These are phyloP conservation scores for Entomophthora muscae DNA, from an alignment of 371 early-diverging fungal genomes.

Conservation along the genomic window DNA sequence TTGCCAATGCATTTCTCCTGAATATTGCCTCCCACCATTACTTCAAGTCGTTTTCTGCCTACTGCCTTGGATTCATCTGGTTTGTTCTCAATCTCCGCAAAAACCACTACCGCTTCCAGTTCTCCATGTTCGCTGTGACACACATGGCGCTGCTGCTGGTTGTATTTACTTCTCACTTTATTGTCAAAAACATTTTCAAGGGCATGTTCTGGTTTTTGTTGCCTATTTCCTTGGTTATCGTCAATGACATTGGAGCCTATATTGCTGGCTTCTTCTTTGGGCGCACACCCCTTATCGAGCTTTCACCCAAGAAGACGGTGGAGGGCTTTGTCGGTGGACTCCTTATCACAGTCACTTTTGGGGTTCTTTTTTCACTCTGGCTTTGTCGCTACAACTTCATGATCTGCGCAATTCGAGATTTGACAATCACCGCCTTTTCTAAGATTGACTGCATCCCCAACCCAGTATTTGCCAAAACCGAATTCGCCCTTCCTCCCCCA, in stretches of 20 bases:
- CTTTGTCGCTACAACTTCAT: constrained; percentile 58
- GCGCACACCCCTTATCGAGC: constrained; percentile 76
- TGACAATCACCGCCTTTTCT: constrained; percentile 30
- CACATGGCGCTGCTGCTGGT: constrained; percentile 87
- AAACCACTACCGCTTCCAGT: constrained; percentile 75
- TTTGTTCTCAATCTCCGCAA: constrained; percentile 87
- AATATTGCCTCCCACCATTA: constrained; percentile 83
- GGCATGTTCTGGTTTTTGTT: constrained; percentile 95
- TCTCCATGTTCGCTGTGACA: constrained; percentile 88
- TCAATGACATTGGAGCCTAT: constrained; percentile 97
- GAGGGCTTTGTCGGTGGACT: constrained; percentile 97
- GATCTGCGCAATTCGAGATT: constrained; percentile 65
- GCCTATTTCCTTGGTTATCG: constrained; percentile 83
- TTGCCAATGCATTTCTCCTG: constrained; percentile 61
- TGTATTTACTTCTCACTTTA: constrained; percentile 77
- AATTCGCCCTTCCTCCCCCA: constrained; percentile 11
- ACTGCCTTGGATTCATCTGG: constrained; percentile 73
- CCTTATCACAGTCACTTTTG: constrained; percentile 71
- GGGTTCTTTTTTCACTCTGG: constrained; percentile 28
- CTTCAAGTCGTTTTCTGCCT: constrained; percentile 82
- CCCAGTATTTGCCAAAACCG: constrained; percentile 44
- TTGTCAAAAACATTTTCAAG: constrained; percentile 90
- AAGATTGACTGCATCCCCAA: constrained; percentile 33
- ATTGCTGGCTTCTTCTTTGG: constrained; percentile 91
- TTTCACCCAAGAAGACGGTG: constrained; percentile 99